Percentiles rank a stretch among this genome's conserved stretches.
These are phyloP conservation scores for Dactylonectria macrodidyma DNA, from an alignment of 2,329 filamentous ascomycete genomes.

Conservation along the genomic window DNA sequence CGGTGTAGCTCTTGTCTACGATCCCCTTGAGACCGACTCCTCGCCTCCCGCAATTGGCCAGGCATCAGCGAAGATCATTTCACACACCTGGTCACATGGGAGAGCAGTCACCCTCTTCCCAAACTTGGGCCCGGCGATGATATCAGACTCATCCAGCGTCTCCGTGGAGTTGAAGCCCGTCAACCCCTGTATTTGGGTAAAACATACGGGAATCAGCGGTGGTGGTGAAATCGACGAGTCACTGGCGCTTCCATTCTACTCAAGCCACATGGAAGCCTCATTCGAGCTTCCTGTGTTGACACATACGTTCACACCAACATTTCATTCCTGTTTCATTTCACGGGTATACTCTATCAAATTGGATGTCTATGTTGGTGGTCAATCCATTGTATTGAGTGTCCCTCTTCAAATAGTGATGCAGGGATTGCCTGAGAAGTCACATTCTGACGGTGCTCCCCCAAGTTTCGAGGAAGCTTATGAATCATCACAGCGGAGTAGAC, in stretches of 20 bases:
- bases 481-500: not conserved
- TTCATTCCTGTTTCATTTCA: not conserved
- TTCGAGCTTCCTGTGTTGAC: not conserved
- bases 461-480: not conserved
- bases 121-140: not conserved
- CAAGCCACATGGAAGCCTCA: not conserved
- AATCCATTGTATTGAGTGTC: not conserved
- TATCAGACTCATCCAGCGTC: not conserved
- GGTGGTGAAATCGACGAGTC: not conserved
- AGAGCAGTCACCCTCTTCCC: not conserved
- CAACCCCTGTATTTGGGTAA: not conserved
- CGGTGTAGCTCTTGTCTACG: not conserved
- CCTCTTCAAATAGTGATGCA: slow-evolving; percentile 2
- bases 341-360: not conserved
- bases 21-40: not conserved
- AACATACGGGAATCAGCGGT: not conserved
- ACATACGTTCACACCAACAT: not conserved
- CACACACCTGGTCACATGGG: not conserved
- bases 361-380: not conserved
- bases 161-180: not conserved
- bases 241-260: not conserved
- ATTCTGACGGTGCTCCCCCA: not conserved
- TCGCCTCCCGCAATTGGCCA: not conserved
- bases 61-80: not conserved
- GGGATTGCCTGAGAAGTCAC: not conserved